Percentiles rank a stretch among this genome's conserved stretches.
These are phyloP conservation scores for Corchorus capsularis DNA, from an alignment of 345 rosid species.

Conservation along the genomic window DNA sequence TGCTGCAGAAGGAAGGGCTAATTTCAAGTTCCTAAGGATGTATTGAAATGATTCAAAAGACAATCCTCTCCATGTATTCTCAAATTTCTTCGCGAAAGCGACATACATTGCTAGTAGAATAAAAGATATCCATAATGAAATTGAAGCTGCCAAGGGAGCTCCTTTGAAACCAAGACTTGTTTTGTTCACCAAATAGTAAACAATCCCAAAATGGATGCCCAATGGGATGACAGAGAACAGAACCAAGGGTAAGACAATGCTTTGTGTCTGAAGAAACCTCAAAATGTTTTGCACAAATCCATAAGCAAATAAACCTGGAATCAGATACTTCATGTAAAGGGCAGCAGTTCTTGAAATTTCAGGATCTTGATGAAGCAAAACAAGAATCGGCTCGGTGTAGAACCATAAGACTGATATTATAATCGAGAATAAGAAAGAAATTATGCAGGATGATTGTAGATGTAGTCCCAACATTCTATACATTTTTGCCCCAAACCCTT, in stretches of 20 bases:
- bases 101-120: slow-evolving; percentile 50
- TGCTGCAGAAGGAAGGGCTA: slow-evolving; percentile 73
- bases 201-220: slow-evolving; percentile 37
- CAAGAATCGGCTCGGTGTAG: slow-evolving; percentile 36
- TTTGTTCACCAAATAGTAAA: slow-evolving; percentile 32
- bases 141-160: slow-evolving; percentile 70
- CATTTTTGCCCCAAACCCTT: slow-evolving; percentile 48
- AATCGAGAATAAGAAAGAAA: slow-evolving; percentile 35
- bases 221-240: slow-evolving; percentile 32
- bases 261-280: slow-evolving; percentile 57
- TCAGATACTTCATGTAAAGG: slow-evolving; percentile 35
- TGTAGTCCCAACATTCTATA: slow-evolving; percentile 51
- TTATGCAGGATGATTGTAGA: slow-evolving; percentile 55
- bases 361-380: slow-evolving; percentile 44
- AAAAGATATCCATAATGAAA: slow-evolving; percentile 62
- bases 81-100: slow-evolving; percentile 36
- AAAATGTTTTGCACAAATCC: slow-evolving; percentile 43
- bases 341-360: slow-evolving; percentile 38
- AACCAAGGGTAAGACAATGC: slow-evolving; percentile 34
- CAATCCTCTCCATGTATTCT: slow-evolving; percentile 65
- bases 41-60: slow-evolving; percentile 41
- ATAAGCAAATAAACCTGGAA: slow-evolving; percentile 44
- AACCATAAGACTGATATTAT: slow-evolving; percentile 44
- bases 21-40: slow-evolving; percentile 37
- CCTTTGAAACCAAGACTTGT: slow-evolving; percentile 61